Conservation (phyloP, 768 basidiomycete species). For the Lactarius deliciosus region DNA sequence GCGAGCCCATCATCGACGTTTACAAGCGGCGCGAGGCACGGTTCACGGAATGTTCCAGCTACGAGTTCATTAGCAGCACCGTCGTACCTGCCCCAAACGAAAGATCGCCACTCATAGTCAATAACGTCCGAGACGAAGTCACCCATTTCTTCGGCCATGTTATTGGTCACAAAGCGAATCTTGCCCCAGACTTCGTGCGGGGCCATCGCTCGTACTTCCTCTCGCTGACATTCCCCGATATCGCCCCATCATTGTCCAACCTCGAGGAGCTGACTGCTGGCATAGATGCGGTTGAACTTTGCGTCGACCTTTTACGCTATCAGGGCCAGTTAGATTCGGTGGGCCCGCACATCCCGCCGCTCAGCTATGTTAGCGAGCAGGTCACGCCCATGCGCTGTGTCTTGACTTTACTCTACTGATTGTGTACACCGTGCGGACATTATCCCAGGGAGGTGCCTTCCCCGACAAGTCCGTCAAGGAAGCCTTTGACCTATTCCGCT, state of each 20-base stretch:
- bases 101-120: constrained; percentile 28
- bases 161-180: constrained; percentile 67
- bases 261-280: constrained; percentile 78
- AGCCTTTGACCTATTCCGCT: constrained; percentile 69
- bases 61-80: constrained; percentile 81
- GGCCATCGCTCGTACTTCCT: constrained; percentile 87
- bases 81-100: constrained; percentile 32
- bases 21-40: constrained; percentile 80
- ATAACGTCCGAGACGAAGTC: constrained; percentile 58
- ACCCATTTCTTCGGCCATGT: constrained; percentile 88
- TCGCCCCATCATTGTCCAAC: constrained; percentile 62
- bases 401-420: constrained; percentile 81
- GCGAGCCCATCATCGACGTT: constrained; percentile 80
- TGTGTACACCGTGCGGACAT: constrained; percentile 87
- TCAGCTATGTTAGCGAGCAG: constrained; percentile 75
- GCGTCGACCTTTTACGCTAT: constrained; percentile 82
- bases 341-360: constrained; percentile 59
- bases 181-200: constrained; percentile 49
- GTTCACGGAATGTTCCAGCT: constrained; percentile 78
- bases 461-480: constrained; percentile 74
- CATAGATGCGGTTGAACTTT: constrained; percentile 90
- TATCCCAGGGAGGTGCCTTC: constrained; percentile 88
- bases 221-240: constrained; percentile 87
- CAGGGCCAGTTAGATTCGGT: constrained; percentile 46
- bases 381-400: constrained; percentile 73